phyloP scores from a whole-genome alignment of 805 yeast species.

The Kuraishia cidri region DNA sequence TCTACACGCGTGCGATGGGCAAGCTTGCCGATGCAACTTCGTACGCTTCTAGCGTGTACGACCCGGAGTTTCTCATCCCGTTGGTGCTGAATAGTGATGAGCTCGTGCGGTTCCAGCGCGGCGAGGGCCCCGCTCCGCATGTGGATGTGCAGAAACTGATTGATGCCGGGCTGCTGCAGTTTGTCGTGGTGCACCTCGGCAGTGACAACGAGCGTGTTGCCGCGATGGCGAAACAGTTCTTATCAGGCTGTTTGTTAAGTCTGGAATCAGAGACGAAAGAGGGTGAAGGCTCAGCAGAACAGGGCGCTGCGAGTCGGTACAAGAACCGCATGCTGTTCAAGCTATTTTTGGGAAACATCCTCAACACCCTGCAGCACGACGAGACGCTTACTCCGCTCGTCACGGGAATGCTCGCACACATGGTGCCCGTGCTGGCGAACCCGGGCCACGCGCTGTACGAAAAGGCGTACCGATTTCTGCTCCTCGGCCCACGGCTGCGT shows the following conservation, averaged over 20 bases:
- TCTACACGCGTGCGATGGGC: background rate
- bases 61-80: constrained; percentile 62
- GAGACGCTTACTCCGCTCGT: constrained; percentile 32
- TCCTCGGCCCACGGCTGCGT: constrained; percentile 40
- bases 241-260: constrained; percentile 33
- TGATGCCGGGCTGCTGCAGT: constrained; percentile 46
- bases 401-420: constrained; percentile 44
- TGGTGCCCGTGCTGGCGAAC: constrained; percentile 48
- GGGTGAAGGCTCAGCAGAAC: constrained; percentile 10
- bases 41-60: constrained; percentile 34
- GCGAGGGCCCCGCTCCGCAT: constrained; percentile 16
- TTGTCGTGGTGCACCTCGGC: constrained; percentile 36
- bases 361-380: constrained; percentile 22
- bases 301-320: constrained; percentile 13
- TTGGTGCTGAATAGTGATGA: constrained; percentile 59
- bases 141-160: constrained; percentile 49
- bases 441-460: constrained; percentile 77
- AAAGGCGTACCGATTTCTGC: constrained; percentile 54
- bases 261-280: constrained; percentile 26
- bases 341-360: constrained; percentile 39
- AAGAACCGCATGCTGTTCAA: constrained; percentile 51
- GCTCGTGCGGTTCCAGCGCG: constrained; percentile 29
- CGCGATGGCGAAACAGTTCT: constrained; percentile 30
- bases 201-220: constrained; percentile 17
- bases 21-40: constrained; percentile 7